These are phyloP conservation scores for Penicillium simplicissimum DNA, from an alignment of 495 filamentous ascomycete genomes.

Conservation along the genomic window DNA sequence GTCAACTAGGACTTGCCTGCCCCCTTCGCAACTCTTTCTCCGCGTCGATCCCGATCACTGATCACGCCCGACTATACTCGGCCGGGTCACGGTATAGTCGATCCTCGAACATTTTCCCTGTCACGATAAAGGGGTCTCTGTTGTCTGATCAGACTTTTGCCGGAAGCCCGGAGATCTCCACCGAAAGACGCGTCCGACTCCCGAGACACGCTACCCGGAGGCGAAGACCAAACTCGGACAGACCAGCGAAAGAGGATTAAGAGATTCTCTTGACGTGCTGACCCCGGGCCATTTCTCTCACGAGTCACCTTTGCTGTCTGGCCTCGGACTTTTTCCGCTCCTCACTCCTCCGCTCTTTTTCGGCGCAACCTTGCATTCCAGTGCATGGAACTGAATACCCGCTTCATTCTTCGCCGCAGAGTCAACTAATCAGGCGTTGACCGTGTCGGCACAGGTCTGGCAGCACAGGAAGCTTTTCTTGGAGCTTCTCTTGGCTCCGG, in stretches of 20 bases:
- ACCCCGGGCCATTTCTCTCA: not conserved
- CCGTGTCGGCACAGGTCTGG: constrained; percentile 6
- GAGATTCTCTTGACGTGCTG: not conserved
- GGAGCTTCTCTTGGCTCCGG: constrained; percentile 39
- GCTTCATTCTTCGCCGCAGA: constrained; percentile 10
- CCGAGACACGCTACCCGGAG: constrained; percentile 1
- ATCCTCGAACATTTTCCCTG: not conserved
- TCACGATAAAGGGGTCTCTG: not conserved
- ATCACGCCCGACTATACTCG: constrained; percentile 18
- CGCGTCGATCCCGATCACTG: constrained; percentile 11
- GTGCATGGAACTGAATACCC: constrained; percentile 18
- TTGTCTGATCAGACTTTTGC: not conserved
- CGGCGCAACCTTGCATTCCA: constrained; percentile 22
- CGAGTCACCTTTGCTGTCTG: not conserved
- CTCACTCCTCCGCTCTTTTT: not conserved
- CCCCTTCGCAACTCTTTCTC: constrained; percentile 4
- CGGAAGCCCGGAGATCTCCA: not conserved
- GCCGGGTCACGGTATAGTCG: constrained; percentile 2
- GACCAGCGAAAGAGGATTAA: not conserved
- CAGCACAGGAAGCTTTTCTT: constrained; percentile 21
- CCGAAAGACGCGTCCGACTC: constrained; percentile 5
- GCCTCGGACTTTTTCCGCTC: not conserved
- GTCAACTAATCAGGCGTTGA: constrained; percentile 4
- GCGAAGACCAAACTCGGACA: constrained; percentile 1
- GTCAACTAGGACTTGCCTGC: constrained; percentile 7